Evolutionary conservation across 2,329 filamentous ascomycete genomes (phyloP), one percentile per base, ranked within the genome.

Genomic region (Fusarium nisikadoi): DNA sequence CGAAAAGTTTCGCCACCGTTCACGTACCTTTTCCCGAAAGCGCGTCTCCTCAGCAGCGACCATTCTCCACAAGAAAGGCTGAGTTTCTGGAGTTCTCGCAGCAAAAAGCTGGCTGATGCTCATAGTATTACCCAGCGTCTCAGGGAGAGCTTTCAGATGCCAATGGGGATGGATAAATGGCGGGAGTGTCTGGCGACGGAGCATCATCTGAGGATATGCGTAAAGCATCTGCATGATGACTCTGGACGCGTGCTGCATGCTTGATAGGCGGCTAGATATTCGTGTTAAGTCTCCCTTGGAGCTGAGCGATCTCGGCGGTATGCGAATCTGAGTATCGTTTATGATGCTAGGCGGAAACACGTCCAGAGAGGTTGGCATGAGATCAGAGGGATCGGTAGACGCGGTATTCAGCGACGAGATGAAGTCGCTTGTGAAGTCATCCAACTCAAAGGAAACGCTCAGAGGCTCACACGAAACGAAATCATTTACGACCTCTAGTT

Each of bases 201-300:
- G 69, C 79, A 81, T 80, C 79, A 79, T 79, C 13, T 71, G 76
- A 0, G 79, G 79, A 38, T 77, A 80, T 1, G 78, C 70, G 25
- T 77, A 71, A 3, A 80, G 54, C 3, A 70, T 72, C 16, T 78
- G 74, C 14, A 72, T 56, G 17, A 80, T 75, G 2, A 79, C 59
- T 2, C 62, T 62, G 0, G 76, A 73, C 6, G 75, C 73, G 17
- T 71, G 63, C 17, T 73, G 68, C 3, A 62, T 35, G 3, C 52
- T 63, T 11, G 65, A 56, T 7, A 50, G 57, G 1, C 56, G 59
- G 11, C 64, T 59, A 2, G 62, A 64, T 10, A 78, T 50, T 4
- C 49, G 74, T 3, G 67, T 69, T 1, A 78, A 16, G 25, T 75
- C 66, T 1, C 46, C 56, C 17, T 71, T 62, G 2, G 45, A n/a